These are phyloP conservation scores for Coemansia sp. DNA, from an alignment of 192 early-diverging fungal genomes.

Conservation along the genomic window DNA sequence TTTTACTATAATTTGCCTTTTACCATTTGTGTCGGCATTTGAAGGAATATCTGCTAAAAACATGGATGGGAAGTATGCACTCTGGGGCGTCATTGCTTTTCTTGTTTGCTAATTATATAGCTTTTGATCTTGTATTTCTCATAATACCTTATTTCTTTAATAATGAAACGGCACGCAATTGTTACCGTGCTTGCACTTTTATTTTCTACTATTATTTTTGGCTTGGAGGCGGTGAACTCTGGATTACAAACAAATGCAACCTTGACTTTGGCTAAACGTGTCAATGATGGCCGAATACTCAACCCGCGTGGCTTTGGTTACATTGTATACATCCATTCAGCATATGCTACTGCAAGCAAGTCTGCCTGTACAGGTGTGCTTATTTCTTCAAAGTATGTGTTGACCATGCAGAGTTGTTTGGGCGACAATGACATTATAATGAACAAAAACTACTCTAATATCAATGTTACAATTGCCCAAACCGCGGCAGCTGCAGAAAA, in stretches of 20 bases:
- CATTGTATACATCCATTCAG: slow-evolving; percentile 1
- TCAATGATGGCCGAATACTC: background rate
- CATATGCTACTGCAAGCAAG: background rate
- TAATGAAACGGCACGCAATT: background rate
- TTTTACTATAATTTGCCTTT: background rate
- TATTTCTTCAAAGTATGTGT: slow-evolving; percentile 5
- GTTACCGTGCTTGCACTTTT: background rate
- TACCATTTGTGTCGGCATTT: no score
- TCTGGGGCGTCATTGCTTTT: no score
- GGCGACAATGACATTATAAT: background rate
- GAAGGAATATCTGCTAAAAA: no score
- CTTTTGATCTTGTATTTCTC: background rate
- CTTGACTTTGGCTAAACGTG: background rate
- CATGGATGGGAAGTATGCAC: no score
- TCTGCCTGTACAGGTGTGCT: slow-evolving; percentile 3
- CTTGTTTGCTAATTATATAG: no score
- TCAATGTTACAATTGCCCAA: slow-evolving; percentile 3
- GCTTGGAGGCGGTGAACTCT: background rate
- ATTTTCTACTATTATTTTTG: background rate
- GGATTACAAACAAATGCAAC: background rate
- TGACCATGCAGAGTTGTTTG: slow-evolving; percentile 3
- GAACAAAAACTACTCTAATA: background rate
- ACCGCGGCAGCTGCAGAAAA: background rate
- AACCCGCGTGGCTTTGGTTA: slow-evolving; percentile 3
- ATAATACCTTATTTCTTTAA: background rate